Evolutionary conservation across 2,329 filamentous ascomycete genomes (phyloP).

Genomic region (Amylocarpus encephaloides): DNA sequence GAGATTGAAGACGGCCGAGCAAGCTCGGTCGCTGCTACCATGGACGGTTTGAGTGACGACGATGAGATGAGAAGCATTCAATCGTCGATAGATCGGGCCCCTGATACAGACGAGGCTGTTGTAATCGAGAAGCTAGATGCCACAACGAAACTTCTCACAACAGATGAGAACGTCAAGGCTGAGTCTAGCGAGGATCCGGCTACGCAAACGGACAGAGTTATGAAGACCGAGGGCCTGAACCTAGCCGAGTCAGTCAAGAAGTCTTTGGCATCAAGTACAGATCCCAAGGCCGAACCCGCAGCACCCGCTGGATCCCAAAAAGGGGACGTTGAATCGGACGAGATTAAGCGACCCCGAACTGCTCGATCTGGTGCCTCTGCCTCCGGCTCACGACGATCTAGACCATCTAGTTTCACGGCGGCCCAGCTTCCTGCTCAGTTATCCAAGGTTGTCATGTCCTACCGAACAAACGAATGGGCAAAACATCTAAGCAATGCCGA

Average conservation of each 20-base stretch:
- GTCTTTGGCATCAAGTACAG: slow-evolving; percentile 20
- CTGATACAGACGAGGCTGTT: slow-evolving; percentile 9
- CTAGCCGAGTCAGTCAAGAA: not conserved
- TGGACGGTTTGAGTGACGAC: slow-evolving; percentile 45
- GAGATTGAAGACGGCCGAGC: slow-evolving; percentile 34
- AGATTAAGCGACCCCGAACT: slow-evolving; percentile 14
- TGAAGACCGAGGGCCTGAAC: not conserved
- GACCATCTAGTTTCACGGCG: slow-evolving; percentile 46
- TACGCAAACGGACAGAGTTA: not conserved
- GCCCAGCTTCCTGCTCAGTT: slow-evolving; percentile 62
- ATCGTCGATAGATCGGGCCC: slow-evolving; percentile 18
- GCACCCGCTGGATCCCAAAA: not conserved
- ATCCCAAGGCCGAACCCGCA: slow-evolving; percentile 16
- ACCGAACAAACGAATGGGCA: slow-evolving; percentile 93
- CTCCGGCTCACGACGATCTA: slow-evolving; percentile 32
- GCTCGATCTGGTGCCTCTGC: slow-evolving; percentile 36
- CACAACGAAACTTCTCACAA: not conserved
- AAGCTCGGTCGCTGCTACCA: slow-evolving; percentile 51
- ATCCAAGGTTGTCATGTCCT: slow-evolving; percentile 72
- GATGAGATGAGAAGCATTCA: slow-evolving; percentile 28
- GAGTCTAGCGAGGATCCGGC: slow-evolving; percentile 1
- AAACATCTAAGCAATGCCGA: slow-evolving; percentile 81
- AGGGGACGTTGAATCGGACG: slow-evolving; percentile 6
- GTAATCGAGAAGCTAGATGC: not conserved
- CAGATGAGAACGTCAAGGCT: not conserved